Conservation (phyloP, 192 early-diverging fungal species). For the Linnemannia schmuckeri region DNA sequence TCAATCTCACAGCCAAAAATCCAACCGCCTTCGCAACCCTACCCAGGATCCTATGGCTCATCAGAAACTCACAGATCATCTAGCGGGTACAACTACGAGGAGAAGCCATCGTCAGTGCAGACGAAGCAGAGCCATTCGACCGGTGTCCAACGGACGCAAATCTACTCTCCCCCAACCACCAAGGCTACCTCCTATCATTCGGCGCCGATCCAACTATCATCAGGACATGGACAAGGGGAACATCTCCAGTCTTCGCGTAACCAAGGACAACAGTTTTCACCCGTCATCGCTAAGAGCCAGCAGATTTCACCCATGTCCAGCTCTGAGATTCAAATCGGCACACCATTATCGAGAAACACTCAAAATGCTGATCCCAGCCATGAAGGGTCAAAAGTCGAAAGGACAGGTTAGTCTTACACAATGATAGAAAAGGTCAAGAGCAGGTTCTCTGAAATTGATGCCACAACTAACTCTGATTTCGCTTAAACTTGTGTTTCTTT, state of each 20-base stretch:
- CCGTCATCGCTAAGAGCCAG: background rate
- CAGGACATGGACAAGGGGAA: conserved; percentile 13
- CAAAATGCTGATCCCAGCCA: conserved; percentile 24
- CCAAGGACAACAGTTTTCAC: conserved; percentile 8
- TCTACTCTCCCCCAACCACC: background rate
- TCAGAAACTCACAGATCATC: background rate
- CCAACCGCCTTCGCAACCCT: conserved; percentile 7
- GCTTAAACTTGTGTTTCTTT: background rate
- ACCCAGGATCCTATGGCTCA: background rate
- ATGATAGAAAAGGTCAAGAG: background rate
- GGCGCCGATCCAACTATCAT: conserved; percentile 35
- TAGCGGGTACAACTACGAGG: background rate
- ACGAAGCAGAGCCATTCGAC: background rate
- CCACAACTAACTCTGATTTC: background rate
- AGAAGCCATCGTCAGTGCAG: background rate
- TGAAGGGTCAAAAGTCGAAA: conserved; percentile 8
- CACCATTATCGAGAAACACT: conserved; percentile 4
- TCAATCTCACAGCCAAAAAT: conserved; percentile 26
- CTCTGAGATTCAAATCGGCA: conserved; percentile 21
- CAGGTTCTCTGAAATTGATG: background rate
- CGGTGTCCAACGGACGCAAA: background rate
- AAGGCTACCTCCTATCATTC: conserved; percentile 29
- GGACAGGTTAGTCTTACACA: background rate
- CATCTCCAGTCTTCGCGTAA: background rate
- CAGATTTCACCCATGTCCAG: conserved; percentile 35